Evolutionary conservation across 176 grass and related monocot genomes (phyloP), one percentile per base, ranked within the genome.

Genomic region (Elaeis guineensis): DNA sequence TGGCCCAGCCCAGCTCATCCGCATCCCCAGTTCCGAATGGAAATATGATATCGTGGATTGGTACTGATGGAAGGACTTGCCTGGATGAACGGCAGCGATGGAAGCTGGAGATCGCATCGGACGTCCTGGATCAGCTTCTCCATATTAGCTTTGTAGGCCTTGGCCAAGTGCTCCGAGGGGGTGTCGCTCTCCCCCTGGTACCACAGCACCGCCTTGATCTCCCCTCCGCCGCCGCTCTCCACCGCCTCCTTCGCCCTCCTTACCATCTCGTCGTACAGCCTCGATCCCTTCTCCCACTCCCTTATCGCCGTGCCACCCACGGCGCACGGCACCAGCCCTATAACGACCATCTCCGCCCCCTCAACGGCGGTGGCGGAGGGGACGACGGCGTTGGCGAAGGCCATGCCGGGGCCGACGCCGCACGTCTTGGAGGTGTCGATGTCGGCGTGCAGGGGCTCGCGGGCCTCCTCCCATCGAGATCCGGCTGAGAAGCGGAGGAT

Each of bases 171-270:
- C 35, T 66, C 55, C 23, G 86, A 87, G 0, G 76, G 62, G 0
- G 86, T 49, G 59, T 96, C 92, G 74, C 83, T 96, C 75, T 96
- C 91, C 16, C 91, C 92, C 64, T 96, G 86, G 75, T 96, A 96
- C 92, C 86, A 96, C 69, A 90, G 57, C 56, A 96, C 57, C 25
- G 86, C 91, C 65, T 80, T 72, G 68, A 96, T 70, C 78, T 90
- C 86, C 6, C 80, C 86, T 58, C 55, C 67, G 17, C 22, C 78
- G 29, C 68, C 23, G 19, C 32, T 61, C 30, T 11, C 51, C 17
- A 60, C 61, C 16, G 80, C 83, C 61, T 61, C 75, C 55, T 76
- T 85, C 35, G 86, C 57, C 54, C 91, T 74, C 20, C 65, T 6
- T 1, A 88, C 62, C 91, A 96, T 96, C 70, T 87, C 67, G 24